Evolutionary conservation across 1,284 basidiomycete species (phyloP), one percentile per base, ranked within the genome.

Genomic region (Malassezia caprae): DNA sequence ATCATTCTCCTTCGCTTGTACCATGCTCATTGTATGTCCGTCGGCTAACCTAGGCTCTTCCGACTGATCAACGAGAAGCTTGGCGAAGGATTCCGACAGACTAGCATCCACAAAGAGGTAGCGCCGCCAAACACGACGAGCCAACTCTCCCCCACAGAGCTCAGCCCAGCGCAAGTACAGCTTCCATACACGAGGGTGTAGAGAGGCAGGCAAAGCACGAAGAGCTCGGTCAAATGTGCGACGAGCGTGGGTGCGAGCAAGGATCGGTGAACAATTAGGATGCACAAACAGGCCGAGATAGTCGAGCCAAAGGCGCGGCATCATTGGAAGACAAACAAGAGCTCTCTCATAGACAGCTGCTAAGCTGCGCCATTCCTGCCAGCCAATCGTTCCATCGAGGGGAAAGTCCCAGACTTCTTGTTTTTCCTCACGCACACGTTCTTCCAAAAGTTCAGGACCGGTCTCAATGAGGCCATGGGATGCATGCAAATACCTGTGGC

Each of bases 111-210:
- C 78, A 59, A 82, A 78, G 37, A 98, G 83, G 75, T 93, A 96
- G 37, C 94, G 82, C 55, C 91, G 82, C 79, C 93, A 98, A 15
- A 94, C 83, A 23, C 84, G 79, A 48, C 90, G 87, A 39, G 86
- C 87, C 0, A 88, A 88, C 46, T 83, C 77, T n/a, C 90, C 89
- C 53, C 88, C 88, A 19, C 81, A 82, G 26, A 79, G 75, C 78
- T 94, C 89, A 2, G 91, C 87, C 90, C 90, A 96, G 8, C 87
- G 79, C n/a, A 99, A 82, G 75, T 96, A 98, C 47, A 87, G 80
- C 19, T 86, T 83, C 94, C 94, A 99, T 61, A 98, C 82, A 35
- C 90, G 85, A 13, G 83, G 82, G 73, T 99, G 94, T n/a, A 96
- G 79, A 43, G 89, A 90, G 4, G 90, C 90, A 5, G 90, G 88